Evolutionary conservation across 192 early-diverging fungal species (phyloP).

Genomic region (Coemansia sp.): DNA sequence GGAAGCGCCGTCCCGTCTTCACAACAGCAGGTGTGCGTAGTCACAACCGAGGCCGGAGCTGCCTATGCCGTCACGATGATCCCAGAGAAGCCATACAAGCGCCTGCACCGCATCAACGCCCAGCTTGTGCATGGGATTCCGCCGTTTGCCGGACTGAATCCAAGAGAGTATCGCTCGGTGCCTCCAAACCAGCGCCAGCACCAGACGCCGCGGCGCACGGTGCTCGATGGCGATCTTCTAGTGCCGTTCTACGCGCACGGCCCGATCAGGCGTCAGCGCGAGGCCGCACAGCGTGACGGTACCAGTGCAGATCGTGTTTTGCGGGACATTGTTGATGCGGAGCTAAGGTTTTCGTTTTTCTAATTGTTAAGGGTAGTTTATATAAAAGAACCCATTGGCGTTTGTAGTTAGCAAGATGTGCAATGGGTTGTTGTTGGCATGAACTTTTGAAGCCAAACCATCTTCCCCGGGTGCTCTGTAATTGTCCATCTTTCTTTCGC

Average conservation of each 20-base stretch:
- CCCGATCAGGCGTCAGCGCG: constrained; percentile 69
- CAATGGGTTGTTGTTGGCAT: background rate
- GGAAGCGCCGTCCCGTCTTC: background rate
- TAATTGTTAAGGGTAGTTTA: constrained; percentile 27
- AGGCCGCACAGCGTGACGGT: constrained; percentile 89
- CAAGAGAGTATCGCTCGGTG: constrained; percentile 75
- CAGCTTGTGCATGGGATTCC: constrained; percentile 80
- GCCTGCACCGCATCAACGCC: constrained; percentile 79
- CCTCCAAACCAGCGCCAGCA: constrained; percentile 65
- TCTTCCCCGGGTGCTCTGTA: background rate
- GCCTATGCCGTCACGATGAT: constrained; percentile 57
- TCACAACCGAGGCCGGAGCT: constrained; percentile 32
- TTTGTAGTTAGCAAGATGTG: constrained; percentile 27
- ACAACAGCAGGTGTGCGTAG: constrained; percentile 55
- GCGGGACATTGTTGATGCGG: constrained; percentile 38
- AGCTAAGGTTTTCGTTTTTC: constrained; percentile 25
- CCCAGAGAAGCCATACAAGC: constrained; percentile 90
- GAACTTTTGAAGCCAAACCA: background rate
- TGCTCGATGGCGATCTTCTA: constrained; percentile 87
- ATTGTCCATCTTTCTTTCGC: background rate
- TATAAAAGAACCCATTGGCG: constrained; percentile 36
- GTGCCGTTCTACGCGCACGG: constrained; percentile 68
- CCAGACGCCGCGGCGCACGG: constrained; percentile 71
- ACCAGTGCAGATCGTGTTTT: constrained; percentile 74
- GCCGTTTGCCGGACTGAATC: constrained; percentile 88